Base-by-base conservation (phyloP, 495 filamentous ascomycete genomes). In the Durotheca rogersii region DNA sequence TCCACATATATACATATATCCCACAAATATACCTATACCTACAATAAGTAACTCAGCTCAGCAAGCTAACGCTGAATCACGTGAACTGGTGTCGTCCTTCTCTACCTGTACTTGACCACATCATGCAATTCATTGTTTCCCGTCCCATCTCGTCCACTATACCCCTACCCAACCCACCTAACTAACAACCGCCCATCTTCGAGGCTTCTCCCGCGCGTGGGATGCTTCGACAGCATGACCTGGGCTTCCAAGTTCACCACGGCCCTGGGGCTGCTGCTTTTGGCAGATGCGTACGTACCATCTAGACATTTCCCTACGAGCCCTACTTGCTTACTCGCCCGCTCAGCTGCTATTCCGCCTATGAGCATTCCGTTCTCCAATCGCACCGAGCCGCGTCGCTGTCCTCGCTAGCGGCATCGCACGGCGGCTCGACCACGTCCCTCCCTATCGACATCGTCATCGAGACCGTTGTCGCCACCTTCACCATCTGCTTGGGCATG, bases 331-430 rank as follows among this genome's bases (percentile, higher is more conserved):
- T n/a, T n/a, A n/a, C n/a, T n/a, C n/a, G n/a, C n/a, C n/a, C n/a
- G n/a, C n/a, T 19, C 50, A 92, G 88, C 39, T 88, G 85, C 66
- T 94, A 91, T 69, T 94, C 89, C 41, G 87, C 89, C 31, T 84
- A 90, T 56, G 89, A 94, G 69, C 85, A 91, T 66, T 84, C 87
- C 31, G 74, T 83, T 10, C 77, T 90, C 41, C 80, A 80, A 60
- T 80, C 83, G 35, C 79, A 75, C 56, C 68, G 68, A 43, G 70
- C 77, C 41, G 66, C 78, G 33, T 71, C 79, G 23, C 52, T 73
- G 41, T 67, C 78, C 41, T 76, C 79, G 17, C 61, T 77, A 6
- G 60, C 71, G 30, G 60, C 69, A 47, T 61, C 66, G 1, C 54
- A 45, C 42, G 52, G 34, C 15, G 31, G 45, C 16, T 10, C 42